These are phyloP conservation scores for Rhodotorula sp. DNA, from an alignment of 1,284 basidiomycete genomes.

Conservation along the genomic window DNA sequence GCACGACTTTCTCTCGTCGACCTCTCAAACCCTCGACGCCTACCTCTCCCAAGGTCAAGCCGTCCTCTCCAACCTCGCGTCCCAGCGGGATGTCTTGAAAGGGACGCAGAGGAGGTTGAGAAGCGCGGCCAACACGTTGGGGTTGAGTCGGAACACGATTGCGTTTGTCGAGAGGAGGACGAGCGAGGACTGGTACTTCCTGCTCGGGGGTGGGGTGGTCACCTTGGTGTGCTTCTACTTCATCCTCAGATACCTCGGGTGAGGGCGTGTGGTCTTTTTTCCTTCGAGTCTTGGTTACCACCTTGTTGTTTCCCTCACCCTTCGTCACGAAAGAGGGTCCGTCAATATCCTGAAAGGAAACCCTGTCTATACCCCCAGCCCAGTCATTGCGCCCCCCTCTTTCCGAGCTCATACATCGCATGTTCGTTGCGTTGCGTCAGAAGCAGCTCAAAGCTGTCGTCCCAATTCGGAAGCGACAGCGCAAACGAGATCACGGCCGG, in stretches of 20 bases:
- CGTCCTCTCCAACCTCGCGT: constrained; percentile 81
- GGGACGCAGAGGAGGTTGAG: constrained; percentile 75
- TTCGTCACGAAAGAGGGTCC: no score
- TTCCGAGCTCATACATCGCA: no score
- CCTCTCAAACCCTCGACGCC: constrained; percentile 75
- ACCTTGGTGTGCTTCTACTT: constrained; percentile 87
- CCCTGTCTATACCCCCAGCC: no score
- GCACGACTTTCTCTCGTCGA: constrained; percentile 78
- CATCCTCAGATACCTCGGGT: constrained; percentile 86
- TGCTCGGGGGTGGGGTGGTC: constrained; percentile 73
- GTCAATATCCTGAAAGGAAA: no score
- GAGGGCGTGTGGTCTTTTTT: constrained; percentile 10
- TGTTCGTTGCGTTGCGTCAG: no score
- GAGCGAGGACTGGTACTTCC: constrained; percentile 83
- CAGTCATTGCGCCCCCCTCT: no score
- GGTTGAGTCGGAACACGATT: constrained; percentile 85
- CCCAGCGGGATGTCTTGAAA: constrained; percentile 86
- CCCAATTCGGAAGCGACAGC: no score
- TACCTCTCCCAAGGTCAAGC: constrained; percentile 86
- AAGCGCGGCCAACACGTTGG: constrained; percentile 86
- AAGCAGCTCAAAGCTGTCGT: no score
- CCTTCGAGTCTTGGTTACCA: background rate
- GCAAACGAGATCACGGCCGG: no score
- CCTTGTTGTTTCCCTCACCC: background rate
- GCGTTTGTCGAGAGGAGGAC: constrained; percentile 91